phyloP scores from a whole-genome alignment of 1,284 basidiomycete genomes.

The Ceratobasidium sp. region DNA sequence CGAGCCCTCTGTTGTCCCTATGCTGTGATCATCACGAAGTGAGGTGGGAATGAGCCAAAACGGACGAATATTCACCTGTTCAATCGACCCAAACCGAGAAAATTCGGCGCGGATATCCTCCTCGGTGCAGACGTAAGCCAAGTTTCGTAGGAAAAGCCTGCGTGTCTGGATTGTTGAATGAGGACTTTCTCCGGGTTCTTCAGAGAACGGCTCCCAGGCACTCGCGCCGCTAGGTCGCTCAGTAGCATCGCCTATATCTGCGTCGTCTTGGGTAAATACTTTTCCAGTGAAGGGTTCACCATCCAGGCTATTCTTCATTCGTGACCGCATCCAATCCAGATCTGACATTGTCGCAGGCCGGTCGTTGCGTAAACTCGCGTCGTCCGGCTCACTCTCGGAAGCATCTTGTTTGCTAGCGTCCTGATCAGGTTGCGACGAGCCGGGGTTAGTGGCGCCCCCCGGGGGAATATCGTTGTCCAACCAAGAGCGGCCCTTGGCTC shows the following conservation, averaged over 20 bases:
- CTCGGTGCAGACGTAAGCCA: conserved; percentile 85
- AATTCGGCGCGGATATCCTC: conserved; percentile 79
- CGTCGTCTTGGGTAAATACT: conserved; percentile 68
- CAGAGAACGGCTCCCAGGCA: not conserved
- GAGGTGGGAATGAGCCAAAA: conserved; percentile 38
- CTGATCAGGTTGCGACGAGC: conserved; percentile 16
- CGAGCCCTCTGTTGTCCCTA: conserved; percentile 49
- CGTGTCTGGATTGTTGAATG: conserved; percentile 71
- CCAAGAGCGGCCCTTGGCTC: conserved; percentile 73
- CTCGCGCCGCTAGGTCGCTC: conserved; percentile 22
- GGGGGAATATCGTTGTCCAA: conserved; percentile 61
- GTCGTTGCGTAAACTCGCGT: conserved; percentile 47
- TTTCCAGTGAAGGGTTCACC: conserved; percentile 57
- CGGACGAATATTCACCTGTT: conserved; percentile 67
- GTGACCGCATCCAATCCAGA: conserved; percentile 78
- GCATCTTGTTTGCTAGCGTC: not conserved
- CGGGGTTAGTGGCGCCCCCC: conserved; percentile 18
- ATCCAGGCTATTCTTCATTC: conserved; percentile 66
- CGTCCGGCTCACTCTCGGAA: conserved; percentile 49
- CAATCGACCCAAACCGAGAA: conserved; percentile 74
- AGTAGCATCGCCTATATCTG: conserved; percentile 51
- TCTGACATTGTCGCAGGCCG: conserved; percentile 61
- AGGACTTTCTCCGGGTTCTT: conserved; percentile 7
- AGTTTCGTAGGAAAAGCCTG: conserved; percentile 90
- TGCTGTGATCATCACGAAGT: conserved; percentile 61